Percentiles rank a stretch among this genome's conserved stretches.
Evolutionary conservation across 1,139 yeast species (phyloP).

Genomic region (Kodamaea suecica): DNA sequence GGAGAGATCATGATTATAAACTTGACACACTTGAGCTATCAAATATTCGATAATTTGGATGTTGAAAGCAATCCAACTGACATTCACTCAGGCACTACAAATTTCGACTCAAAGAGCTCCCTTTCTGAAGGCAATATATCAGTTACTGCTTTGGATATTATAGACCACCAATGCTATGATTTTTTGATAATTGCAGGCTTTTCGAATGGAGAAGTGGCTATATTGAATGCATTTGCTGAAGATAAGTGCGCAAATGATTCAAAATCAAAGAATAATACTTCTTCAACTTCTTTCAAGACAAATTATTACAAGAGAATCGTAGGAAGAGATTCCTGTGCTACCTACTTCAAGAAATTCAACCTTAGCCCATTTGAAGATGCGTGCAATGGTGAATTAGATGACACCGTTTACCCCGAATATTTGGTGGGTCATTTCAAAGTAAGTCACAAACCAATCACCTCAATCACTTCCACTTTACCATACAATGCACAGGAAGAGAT

Average conservation of each 20-base stretch:
- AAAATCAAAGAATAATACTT: slow-evolving; percentile 7
- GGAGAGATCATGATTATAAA: slow-evolving; percentile 35
- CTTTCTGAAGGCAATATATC: slow-evolving; percentile 11
- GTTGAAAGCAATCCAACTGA: slow-evolving; percentile 10
- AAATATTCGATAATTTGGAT: slow-evolving; percentile 26
- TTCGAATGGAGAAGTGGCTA: slow-evolving; percentile 41
- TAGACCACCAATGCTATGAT: slow-evolving; percentile 31
- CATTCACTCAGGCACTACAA: no score
- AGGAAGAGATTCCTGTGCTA: slow-evolving; percentile 33
- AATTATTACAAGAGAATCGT: slow-evolving; percentile 28
- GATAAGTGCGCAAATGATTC: slow-evolving; percentile 6
- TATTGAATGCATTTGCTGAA: slow-evolving; percentile 29
- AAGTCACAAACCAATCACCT: slow-evolving; percentile 52
- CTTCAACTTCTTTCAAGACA: no score
- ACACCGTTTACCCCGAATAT: slow-evolving; percentile 10
- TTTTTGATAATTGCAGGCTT: slow-evolving; percentile 37
- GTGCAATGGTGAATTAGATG: not conserved
- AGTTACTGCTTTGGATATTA: slow-evolving; percentile 35
- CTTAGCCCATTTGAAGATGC: slow-evolving; percentile 25
- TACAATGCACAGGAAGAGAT: slow-evolving; percentile 1
- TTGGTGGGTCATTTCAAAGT: slow-evolving; percentile 58
- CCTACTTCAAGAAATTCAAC: slow-evolving; percentile 41
- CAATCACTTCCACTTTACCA: slow-evolving; percentile 37
- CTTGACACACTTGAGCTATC: slow-evolving; percentile 26
- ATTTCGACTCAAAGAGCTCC: no score